Percentiles rank a stretch among this genome's conserved stretches.
Evolutionary conservation across 257 asterid species (phyloP).

Genomic region (Ilex asprella): DNA sequence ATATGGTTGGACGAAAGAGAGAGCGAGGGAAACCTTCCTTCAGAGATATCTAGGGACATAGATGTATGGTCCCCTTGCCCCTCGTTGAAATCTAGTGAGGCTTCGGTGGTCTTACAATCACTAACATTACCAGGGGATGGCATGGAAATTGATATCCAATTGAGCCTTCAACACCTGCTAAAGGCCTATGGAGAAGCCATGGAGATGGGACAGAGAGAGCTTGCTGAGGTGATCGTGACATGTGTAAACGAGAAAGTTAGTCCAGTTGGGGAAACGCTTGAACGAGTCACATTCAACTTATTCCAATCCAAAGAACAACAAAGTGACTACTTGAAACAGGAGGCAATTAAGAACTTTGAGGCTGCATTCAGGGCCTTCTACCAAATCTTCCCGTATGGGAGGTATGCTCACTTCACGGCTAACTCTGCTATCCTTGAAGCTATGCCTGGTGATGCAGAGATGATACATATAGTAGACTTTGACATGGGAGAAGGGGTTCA

Average conservation of each 20-base stretch:
- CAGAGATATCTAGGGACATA: constrained; percentile 25
- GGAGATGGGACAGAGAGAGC: constrained; percentile 46
- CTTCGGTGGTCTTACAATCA: constrained; percentile 10
- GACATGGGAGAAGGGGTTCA: constrained; percentile 55
- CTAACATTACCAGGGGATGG: constrained; percentile 20
- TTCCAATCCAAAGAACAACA: constrained; percentile 35
- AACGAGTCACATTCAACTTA: constrained; percentile 50
- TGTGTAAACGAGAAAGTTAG: constrained; percentile 35
- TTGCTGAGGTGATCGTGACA: constrained; percentile 35
- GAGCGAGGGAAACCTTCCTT: constrained; percentile 16
- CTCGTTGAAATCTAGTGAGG: constrained; percentile 27
- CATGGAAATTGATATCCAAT: constrained; percentile 31
- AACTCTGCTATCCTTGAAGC: constrained; percentile 48
- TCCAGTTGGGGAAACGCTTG: constrained; percentile 39
- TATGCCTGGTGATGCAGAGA: constrained; percentile 21
- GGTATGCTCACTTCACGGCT: constrained; percentile 51
- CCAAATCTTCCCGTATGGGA: constrained; percentile 46
- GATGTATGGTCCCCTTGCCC: constrained; percentile 27
- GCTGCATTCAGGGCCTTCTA: constrained; percentile 49
- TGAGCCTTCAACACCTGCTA: constrained; percentile 39
- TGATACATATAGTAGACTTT: constrained; percentile 37
- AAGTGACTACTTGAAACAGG: constrained; percentile 37
- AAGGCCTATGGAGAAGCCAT: constrained; percentile 57
- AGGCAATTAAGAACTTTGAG: constrained; percentile 39
- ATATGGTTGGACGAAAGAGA: constrained; percentile 42